Evolutionary conservation across 2,329 filamentous ascomycete genomes (phyloP), one percentile per base, ranked within the genome.

Genomic region (Gaeumannomyces sp.): DNA sequence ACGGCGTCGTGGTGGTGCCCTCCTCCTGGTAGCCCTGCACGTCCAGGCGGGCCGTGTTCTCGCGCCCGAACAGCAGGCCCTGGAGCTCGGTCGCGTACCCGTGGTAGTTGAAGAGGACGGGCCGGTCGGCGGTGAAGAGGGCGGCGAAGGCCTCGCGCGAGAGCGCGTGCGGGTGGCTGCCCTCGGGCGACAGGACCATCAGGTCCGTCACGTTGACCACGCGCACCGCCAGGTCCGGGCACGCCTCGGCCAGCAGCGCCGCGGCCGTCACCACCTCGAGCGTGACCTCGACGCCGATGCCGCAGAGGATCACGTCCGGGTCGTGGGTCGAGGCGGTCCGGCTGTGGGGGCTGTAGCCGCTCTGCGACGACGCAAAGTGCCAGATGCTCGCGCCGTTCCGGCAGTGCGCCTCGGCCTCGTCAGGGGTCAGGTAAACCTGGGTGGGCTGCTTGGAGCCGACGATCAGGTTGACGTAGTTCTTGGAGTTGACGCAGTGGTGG

Each of bases 391-490:
- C 85, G 2, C 88, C 86, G 16, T 79, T 80, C 56, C 79, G 78
- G 69, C 86, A 89, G 72, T 89, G 86, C 38, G 76, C 78, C 19
- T 84, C 83, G 59, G 87, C 87, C 72, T 89, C 84, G n/a, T 83
- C 78, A 0, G 81, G 72, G 0, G 79, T 81, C 2, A 90, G 78
- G 70, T 85, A 89, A 11, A 87, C 83, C 0, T 83, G 80, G 0
- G 85, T 86, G 0, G 85, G 85, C 70, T 89, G 86, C 72, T 90
- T 90, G 22, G 85, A 85, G 27, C 86, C 86, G 58, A 90, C 85
- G 79, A 89, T 85, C 3, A 90, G 78, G 71, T 90, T 90, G 67
- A 89, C 79, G 67, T 89, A 87, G 72, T 87, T 86, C 70, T 79
- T 85, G 1, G 85, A 88, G 50, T 79, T 74, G 13, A 90, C 75